phyloP scores from a whole-genome alignment of 2,329 filamentous ascomycete genomes.

The Aspergillus thermomutatus region DNA sequence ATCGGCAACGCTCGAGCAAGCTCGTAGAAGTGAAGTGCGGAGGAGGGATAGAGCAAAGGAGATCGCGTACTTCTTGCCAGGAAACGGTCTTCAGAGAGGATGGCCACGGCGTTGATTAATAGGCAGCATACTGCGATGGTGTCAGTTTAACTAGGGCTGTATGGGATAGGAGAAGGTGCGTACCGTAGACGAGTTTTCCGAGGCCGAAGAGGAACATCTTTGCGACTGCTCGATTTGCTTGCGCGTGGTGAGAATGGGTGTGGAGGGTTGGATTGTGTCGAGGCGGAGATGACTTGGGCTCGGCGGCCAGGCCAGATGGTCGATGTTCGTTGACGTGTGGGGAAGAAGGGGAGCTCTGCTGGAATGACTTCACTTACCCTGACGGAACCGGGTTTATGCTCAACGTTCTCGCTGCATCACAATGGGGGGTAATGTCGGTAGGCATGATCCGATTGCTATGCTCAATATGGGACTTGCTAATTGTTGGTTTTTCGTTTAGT shows the following conservation, averaged over 20 bases:
- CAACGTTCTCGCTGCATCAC: neutral
- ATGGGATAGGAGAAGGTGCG: slow-evolving; percentile 9
- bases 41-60: neutral
- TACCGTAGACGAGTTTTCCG: slow-evolving; percentile 72
- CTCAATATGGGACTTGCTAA: neutral
- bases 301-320: neutral
- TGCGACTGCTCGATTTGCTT: slow-evolving; percentile 13
- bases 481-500: slow-evolving; percentile 1
- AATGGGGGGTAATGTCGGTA: slow-evolving; percentile 25
- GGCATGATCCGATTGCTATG: neutral
- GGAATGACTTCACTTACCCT: neutral
- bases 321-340: neutral
- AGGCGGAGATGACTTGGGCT: slow-evolving; percentile 13
- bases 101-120: slow-evolving; percentile 87
- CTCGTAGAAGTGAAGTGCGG: neutral
- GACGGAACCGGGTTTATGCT: neutral
- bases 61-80: slow-evolving; percentile 66
- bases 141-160: slow-evolving; percentile 1
- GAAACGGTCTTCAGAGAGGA: slow-evolving; percentile 93
- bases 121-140: slow-evolving; percentile 66
- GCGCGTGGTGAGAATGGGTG: neutral
- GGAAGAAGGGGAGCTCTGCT: neutral
- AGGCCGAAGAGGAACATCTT: slow-evolving; percentile 69
- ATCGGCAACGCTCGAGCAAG: neutral
- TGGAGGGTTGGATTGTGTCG: slow-evolving; percentile 4